Evolutionary conservation across 1,284 basidiomycete species (phyloP), one percentile per base, ranked within the genome.

Genomic region (Paramarasmius palmivorus): DNA sequence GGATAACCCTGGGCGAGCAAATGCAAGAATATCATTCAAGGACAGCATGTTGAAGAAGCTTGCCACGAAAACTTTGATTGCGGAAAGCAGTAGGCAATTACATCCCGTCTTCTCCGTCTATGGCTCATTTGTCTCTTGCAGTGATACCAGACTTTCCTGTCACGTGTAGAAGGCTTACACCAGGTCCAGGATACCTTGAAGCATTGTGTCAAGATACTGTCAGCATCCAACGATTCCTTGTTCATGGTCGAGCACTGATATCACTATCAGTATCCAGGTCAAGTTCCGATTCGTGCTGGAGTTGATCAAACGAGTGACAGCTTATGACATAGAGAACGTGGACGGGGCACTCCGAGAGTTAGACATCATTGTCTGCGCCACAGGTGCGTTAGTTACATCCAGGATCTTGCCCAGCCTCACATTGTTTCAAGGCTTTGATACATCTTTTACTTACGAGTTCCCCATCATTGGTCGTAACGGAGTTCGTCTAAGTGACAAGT

Each of bases 121-220:
- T 8, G 2, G 7, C 37, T 25, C 23, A 23, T 4, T 19, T 37
- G 14, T 20, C 17, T 8, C n/a, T 46, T 19, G 6, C 38, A 84
- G 82, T 85, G 9, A 71, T 85, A 19, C 84, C 84, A 2, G 74
- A 76, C 46, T 86, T 86, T 59, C 70, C 77, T 3, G 78, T 84
- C 12, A 74, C 71, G 8, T 86, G 83, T 63, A 73, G 82, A 32
- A 73, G 85, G 36, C 65, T 86, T 38, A 87, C 85, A 0, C 84
- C 85, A 2, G 85, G 83, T 0, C 83, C 83, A 29, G 83, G 84
- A 2, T 88, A 84, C 63, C 71, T 88, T 22, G 83, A 86, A 60
- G 80, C 86, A 0, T 65, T 87, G 7, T 80, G 78, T 57, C 72
- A 79, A 63, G 78, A 81, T 50, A 86, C 86, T 61, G 83, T 83